Percentiles rank a stretch among this genome's conserved stretches.
Evolutionary conservation across 441 rosid genomes (phyloP).

Genomic region (Adansonia gregorii): DNA sequence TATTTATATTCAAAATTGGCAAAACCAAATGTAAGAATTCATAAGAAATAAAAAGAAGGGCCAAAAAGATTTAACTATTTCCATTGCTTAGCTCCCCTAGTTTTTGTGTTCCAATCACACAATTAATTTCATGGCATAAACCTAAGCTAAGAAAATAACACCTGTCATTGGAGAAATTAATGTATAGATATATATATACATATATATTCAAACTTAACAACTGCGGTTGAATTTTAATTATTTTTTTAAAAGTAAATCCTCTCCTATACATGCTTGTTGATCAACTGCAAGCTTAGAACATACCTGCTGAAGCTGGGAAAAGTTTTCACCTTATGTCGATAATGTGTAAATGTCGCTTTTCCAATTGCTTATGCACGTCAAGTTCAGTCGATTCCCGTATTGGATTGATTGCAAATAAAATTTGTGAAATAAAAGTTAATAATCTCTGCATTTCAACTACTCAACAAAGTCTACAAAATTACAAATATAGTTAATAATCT

Average conservation of each 20-base stretch:
- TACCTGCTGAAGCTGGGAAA: constrained; percentile 44
- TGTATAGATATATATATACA: too few relatives aligned
- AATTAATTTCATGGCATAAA: too few relatives aligned
- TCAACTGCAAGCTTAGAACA: constrained; percentile 70
- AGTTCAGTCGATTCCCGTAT: constrained; percentile 53
- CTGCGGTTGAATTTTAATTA: neutral
- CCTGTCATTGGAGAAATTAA: neutral
- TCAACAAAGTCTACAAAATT: too few relatives aligned
- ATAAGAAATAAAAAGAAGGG: neutral
- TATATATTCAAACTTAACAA: neutral
- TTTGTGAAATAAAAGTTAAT: neutral
- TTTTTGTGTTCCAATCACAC: neutral
- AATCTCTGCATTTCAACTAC: neutral
- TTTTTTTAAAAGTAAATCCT: neutral
- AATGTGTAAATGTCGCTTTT: constrained; percentile 45
- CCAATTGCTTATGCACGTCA: constrained; percentile 65
- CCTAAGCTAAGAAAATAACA: neutral
- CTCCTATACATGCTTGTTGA: neutral
- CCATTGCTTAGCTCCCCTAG: neutral
- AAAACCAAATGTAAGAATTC: neutral
- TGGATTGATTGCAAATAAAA: constrained; percentile 55
- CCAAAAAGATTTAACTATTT: neutral
- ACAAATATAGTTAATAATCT: too few relatives aligned
- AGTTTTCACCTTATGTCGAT: constrained; percentile 22
- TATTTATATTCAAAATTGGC: too few relatives aligned